Evolutionary conservation across 1,284 basidiomycete genomes (phyloP), one percentile per base, ranked within the genome.

Genomic region (Malassezia nana): DNA sequence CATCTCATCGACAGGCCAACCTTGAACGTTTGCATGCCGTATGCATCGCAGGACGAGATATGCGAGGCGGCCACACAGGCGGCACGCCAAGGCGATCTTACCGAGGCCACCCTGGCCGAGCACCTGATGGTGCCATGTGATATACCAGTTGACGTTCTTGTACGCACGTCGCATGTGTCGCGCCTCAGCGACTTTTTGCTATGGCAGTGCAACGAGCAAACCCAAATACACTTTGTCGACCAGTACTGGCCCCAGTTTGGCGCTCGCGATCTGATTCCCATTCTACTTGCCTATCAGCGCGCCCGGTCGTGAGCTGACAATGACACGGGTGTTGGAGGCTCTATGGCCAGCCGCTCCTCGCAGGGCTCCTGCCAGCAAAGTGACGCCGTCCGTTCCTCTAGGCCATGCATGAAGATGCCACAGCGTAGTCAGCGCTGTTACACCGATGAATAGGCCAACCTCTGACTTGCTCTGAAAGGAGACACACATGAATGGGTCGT

Each of bases 221-320:
- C 89, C 0, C 88, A 91, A 63, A 77, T 98, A n/a, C 88, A 96
- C 72, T 92, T 95, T 75, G 81, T 84, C n/a, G 77, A 83, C 29
- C 82, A 82, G 0, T 92, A 86, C 72, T 99, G 94, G 94, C 94
- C 94, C 0, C 84, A 91, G 54, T 95, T 96, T 72, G 88, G 90
- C 2, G 73, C 96, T 5, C 79, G 82, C 50, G 87, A 98, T 65
- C 82, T 94, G 69, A 75, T 90, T 20, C 87, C 87, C 1, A 84
- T 94, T 55, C 72, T 95, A 15, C 77, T 95, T 16, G 83, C 85
- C 45, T 95, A 86, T 76, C 90, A 94, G 74, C 80, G 83, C 2
- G 44, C 57, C 54, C 24, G 38, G 28, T 48, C 16, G 13, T 28
- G 16, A 22, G 26, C 30, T 31, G 30, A 25, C 20, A 13, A 20